Evolutionary conservation across 1,284 basidiomycete genomes (phyloP).

Genomic region (Trametes polyzona): DNA sequence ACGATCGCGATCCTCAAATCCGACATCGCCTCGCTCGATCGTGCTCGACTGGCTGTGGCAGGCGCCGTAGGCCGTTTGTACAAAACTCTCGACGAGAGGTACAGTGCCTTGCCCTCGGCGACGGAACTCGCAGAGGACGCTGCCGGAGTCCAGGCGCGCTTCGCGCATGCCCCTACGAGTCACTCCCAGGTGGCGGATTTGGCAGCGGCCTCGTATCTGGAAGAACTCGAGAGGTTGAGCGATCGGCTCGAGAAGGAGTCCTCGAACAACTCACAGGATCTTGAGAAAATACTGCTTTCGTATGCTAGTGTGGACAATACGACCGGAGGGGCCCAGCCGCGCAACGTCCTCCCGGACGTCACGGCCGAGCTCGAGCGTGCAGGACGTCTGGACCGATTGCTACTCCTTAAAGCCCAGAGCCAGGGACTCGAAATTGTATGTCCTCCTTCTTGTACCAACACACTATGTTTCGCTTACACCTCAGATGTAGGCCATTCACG

Average conservation of each 20-base stretch:
- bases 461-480: neutral
- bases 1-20: neutral
- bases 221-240: conserved; percentile 19
- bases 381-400: conserved; percentile 29
- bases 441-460: neutral
- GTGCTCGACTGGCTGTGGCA: neutral
- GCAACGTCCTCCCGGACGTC: conserved; percentile 14
- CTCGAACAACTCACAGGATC: neutral
- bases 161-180: neutral
- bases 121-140: conserved; percentile 8
- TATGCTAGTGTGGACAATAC: neutral
- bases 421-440: conserved; percentile 26
- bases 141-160: neutral
- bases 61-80: conserved; percentile 7
- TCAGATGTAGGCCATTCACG: conserved; percentile 12
- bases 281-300: neutral
- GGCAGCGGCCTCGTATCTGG: conserved; percentile 11
- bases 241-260: conserved; percentile 3
- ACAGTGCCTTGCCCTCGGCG: conserved; percentile 1
- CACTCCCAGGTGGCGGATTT: neutral
- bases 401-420: conserved; percentile 26
- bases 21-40: neutral
- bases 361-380: conserved; percentile 24
- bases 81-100: conserved; percentile 9
- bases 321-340: neutral